Percentiles rank a stretch among this genome's conserved stretches.
Conservation (phyloP, 805 yeast species). For the Zygosaccharomyces bailii region DNA sequence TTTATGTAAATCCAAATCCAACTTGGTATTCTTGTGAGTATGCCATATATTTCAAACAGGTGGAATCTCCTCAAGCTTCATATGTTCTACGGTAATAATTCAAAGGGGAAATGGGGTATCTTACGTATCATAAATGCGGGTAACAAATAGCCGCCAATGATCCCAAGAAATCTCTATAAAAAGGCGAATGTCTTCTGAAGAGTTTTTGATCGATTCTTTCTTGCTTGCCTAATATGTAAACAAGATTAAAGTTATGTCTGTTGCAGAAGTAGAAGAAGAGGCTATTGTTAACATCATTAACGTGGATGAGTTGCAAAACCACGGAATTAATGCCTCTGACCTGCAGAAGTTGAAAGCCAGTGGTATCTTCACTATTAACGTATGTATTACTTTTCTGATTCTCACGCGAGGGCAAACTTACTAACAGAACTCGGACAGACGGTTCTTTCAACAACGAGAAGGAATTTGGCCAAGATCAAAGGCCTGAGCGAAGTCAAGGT, state of each 20-base stretch:
- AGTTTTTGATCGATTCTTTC: background rate
- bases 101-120: background rate
- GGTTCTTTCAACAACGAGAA: conserved; percentile 57
- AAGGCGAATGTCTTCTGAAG: background rate
- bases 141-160: conserved; percentile 16
- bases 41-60: no score
- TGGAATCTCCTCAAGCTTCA: no score
- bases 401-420: background rate
- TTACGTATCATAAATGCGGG: conserved; percentile 5
- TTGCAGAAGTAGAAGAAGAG: conserved; percentile 19
- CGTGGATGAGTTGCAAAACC: conserved; percentile 54
- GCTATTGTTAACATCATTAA: conserved; percentile 31
- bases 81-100: background rate
- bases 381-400: conserved; percentile 24
- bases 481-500: conserved; percentile 77
- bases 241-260: conserved; percentile 14
- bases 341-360: conserved; percentile 62
- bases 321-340: conserved; percentile 71
- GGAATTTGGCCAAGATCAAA: conserved; percentile 60
- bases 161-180: background rate
- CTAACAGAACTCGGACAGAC: conserved; percentile 34
- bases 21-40: no score
- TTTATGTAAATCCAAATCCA: no score
- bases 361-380: conserved; percentile 66
- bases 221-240: background rate